Percentiles rank a stretch among this genome's conserved stretches.
These are phyloP conservation scores for Posidonia oceanica DNA, from an alignment of 116 monocot species.

Conservation along the genomic window DNA sequence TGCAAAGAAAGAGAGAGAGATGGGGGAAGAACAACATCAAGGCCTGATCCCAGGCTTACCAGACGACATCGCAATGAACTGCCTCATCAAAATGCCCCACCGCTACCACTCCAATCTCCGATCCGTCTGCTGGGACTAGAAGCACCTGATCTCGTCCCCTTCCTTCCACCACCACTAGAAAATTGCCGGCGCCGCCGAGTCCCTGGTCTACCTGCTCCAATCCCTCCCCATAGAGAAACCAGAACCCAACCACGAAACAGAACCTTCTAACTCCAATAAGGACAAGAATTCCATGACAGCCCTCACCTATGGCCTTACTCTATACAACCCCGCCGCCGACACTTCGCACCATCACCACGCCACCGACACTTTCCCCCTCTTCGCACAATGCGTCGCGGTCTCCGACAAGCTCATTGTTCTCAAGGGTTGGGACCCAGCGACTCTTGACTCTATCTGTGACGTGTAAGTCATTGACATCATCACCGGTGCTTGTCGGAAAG, in stretches of 20 bases:
- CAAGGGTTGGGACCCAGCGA: constrained; percentile 58
- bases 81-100: constrained; percentile 51
- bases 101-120: constrained; percentile 23
- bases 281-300: not conserved
- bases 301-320: constrained; percentile 20
- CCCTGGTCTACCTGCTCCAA: constrained; percentile 55
- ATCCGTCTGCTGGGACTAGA: constrained; percentile 39
- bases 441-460: constrained; percentile 31
- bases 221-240: constrained; percentile 4
- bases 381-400: constrained; percentile 43
- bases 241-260: not conserved
- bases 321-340: constrained; percentile 29
- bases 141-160: constrained; percentile 16
- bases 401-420: constrained; percentile 30
- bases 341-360: constrained; percentile 29
- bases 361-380: constrained; percentile 30
- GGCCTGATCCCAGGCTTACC: constrained; percentile 57
- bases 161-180: constrained; percentile 24
- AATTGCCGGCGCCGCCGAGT: constrained; percentile 25
- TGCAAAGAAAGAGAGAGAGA: not conserved
- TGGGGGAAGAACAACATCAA: not conserved
- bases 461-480: constrained; percentile 36
- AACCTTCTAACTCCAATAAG: not conserved
- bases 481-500: constrained; percentile 26
- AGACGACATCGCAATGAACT: constrained; percentile 54